These are phyloP conservation scores for Fraxinus paxiana DNA, from an alignment of 305 asterid species.

Conservation along the genomic window DNA sequence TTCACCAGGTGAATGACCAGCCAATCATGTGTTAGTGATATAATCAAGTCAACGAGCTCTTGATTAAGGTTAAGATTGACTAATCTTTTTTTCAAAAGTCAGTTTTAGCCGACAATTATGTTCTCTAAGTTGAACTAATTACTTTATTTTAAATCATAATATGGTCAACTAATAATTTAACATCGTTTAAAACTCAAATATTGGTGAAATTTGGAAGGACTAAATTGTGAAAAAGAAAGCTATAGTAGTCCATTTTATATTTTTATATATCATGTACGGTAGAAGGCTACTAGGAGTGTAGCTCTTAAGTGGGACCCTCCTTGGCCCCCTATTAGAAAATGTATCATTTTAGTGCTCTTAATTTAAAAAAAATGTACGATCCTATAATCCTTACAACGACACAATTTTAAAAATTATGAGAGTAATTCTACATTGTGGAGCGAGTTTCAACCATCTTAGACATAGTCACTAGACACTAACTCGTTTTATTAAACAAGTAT, in stretches of 20 bases:
- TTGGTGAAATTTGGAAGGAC: neutral
- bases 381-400: neutral
- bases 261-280: no score
- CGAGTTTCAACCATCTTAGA: neutral
- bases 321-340: neutral
- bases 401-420: neutral
- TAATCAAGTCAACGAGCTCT: conserved; percentile 33
- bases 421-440: neutral
- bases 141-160: neutral
- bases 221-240: neutral
- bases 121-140: conserved; percentile 1
- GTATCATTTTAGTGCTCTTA: neutral
- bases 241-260: neutral
- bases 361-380: neutral
- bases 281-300: neutral
- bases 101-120: conserved; percentile 3
- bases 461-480: neutral
- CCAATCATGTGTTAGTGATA: conserved; percentile 36
- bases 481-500: neutral
- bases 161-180: neutral
- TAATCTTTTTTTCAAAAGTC: neutral
- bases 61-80: conserved; percentile 48
- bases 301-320: neutral
- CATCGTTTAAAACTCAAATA: neutral
- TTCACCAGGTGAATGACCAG: conserved; percentile 40